Conservation (phyloP, 768 basidiomycete species). For the Phaeotremella skinneri region DNA sequence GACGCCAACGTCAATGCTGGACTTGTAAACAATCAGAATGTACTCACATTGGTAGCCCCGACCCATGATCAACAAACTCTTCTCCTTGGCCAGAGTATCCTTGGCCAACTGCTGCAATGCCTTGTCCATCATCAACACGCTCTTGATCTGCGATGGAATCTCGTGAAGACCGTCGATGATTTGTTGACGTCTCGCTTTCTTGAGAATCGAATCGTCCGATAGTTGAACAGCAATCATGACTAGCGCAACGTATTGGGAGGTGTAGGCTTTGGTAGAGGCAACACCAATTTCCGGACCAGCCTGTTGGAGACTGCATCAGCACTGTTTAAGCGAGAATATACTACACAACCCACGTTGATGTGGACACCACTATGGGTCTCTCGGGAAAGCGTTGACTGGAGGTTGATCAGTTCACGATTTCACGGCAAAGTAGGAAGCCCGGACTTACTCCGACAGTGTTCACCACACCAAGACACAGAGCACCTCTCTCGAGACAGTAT, state of each 20-base stretch:
- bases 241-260: slow-evolving; percentile 96
- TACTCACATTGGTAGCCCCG: slow-evolving; percentile 76
- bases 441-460: slow-evolving; percentile 77
- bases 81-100: slow-evolving; percentile 65
- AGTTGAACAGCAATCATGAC: slow-evolving; percentile 98
- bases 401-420: background rate
- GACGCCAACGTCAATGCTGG: background rate
- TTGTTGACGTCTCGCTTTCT: slow-evolving; percentile 81
- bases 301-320: background rate
- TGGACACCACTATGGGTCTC: slow-evolving; percentile 99
- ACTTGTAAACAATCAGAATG: background rate
- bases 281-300: slow-evolving; percentile 88
- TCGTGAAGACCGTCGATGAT: slow-evolving; percentile 91
- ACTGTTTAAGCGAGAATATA: slow-evolving; percentile 57
- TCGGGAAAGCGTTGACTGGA: slow-evolving; percentile 80
- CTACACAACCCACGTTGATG: slow-evolving; percentile 65
- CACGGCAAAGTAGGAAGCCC: background rate
- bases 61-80: slow-evolving; percentile 92
- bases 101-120: slow-evolving; percentile 76
- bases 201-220: slow-evolving; percentile 92
- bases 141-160: slow-evolving; percentile 85
- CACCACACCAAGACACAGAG: slow-evolving; percentile 93
- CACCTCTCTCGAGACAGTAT: slow-evolving; percentile 95
- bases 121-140: slow-evolving; percentile 75
- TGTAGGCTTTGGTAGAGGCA: slow-evolving; percentile 99